These are phyloP conservation scores for Sonneratia alba DNA, from an alignment of 345 rosid species.

Conservation along the genomic window DNA sequence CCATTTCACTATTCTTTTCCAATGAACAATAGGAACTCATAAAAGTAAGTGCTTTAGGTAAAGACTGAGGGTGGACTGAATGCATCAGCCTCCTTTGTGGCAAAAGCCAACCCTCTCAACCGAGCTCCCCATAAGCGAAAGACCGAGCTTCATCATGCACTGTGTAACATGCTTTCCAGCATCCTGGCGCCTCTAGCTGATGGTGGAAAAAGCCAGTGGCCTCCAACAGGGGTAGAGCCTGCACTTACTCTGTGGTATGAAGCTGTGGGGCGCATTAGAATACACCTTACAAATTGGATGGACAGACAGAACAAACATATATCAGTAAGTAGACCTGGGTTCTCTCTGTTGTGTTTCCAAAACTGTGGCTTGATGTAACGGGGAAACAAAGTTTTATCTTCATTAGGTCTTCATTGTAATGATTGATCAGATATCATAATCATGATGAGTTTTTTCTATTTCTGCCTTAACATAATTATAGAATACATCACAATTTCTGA, in stretches of 20 bases:
- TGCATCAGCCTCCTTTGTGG: constrained; percentile 97
- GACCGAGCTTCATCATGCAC: constrained; percentile 95
- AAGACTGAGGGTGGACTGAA: constrained; percentile 94
- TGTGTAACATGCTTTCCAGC: constrained; percentile 94
- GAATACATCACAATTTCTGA: not conserved
- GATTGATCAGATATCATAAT: not conserved
- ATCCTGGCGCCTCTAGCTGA: constrained; percentile 94
- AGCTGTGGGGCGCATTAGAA: constrained; percentile 89
- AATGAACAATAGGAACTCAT: constrained; percentile 13
- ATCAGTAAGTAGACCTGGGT: constrained; percentile 44
- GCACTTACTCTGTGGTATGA: constrained; percentile 93
- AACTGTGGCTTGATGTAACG: not conserved
- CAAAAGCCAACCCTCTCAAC: constrained; percentile 92
- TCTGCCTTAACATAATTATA: not conserved
- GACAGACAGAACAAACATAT: constrained; percentile 98
- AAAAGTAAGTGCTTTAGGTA: constrained; percentile 46
- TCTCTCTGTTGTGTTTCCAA: not conserved
- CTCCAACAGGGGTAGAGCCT: constrained; percentile 86
- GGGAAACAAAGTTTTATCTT: not conserved
- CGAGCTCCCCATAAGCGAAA: constrained; percentile 85
- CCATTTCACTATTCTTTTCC: constrained; percentile 9
- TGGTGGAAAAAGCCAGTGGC: constrained; percentile 94
- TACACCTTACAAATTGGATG: constrained; percentile 85
- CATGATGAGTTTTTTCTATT: not conserved
- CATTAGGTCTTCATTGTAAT: not conserved